Base-by-base conservation (phyloP, 371 early-diverging fungal genomes). In the Entomophthora muscae region DNA sequence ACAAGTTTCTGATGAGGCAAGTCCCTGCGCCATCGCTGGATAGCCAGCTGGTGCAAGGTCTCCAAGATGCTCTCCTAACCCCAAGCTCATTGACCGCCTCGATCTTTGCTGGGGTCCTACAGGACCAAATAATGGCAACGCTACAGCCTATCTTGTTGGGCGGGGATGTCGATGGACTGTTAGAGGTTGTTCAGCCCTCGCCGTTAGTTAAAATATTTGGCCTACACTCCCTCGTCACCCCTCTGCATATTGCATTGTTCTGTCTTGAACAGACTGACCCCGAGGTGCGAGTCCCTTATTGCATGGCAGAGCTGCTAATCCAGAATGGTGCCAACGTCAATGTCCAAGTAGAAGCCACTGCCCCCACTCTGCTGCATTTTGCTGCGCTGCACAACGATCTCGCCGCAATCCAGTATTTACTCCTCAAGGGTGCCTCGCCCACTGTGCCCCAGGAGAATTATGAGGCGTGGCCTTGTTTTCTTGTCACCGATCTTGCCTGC, bases 251-350 rank as follows among this genome's bases (percentile, higher is more conserved):
- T 3, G 62, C 62, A 7, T 53, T 61, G 29, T 61, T 61, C 27
- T 52, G 5, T 27, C 17, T 2, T 5, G 62, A 61, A 26, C 10
- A 22, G 7, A 3, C 24, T 42, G 52, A 52, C n/a, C 5, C 23
- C 17, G 24, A 52, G 12, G 53, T 13, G 5, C 13, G 17, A 24
- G n/a, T 21, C 21, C 30, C 59, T 24, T 60, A 32, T 31, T 12
- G 28, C 1, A 10, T 63, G 22, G 32, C 64, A 7, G 64, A 64
- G 33, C 42, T 64, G 27, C 24, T 64, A 17, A 42, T 64, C 26
- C 64, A 64, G 33, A 64, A 64, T 42, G 64, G 64, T 2, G 64
- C 64, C 17, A 42, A 64, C 28, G 64, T 64, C 22, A 56, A 55
- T 26, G 3, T 28, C 13, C 28, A 28, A 56, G 12, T 29, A 5